phyloP scores from a whole-genome alignment of 2,329 filamentous ascomycete genomes.

The Pseudocercospora fijiensis region DNA sequence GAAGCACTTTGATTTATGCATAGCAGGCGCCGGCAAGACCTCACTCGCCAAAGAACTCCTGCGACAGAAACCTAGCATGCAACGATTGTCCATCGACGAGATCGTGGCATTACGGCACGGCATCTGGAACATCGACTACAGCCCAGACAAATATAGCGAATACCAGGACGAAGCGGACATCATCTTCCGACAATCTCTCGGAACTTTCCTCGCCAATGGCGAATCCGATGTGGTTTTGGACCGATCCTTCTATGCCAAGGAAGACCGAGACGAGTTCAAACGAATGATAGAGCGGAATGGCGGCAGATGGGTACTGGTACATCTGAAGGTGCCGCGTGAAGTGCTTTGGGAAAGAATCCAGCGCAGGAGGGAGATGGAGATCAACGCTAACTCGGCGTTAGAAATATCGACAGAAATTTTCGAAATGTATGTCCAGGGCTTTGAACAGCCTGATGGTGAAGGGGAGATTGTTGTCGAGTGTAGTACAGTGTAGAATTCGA shows the following conservation, averaged over 20 bases:
- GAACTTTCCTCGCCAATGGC: neutral
- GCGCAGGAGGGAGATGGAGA: neutral
- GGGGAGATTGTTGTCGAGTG: conserved; percentile 15
- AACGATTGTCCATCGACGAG: conserved; percentile 14
- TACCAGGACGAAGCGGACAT: conserved; percentile 12
- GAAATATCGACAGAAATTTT: conserved; percentile 15
- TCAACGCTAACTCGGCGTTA: conserved; percentile 15
- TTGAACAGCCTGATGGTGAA: conserved; percentile 8
- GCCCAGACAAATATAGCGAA: neutral
- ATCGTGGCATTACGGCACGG: conserved; percentile 13
- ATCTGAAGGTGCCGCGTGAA: conserved; percentile 7
- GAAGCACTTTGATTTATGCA: neutral
- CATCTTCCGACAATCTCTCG: neutral
- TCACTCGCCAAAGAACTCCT: conserved; percentile 9
- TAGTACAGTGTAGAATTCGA: conserved; percentile 4
- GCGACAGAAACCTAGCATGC: neutral
- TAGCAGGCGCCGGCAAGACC: conserved; percentile 18
- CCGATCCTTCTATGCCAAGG: conserved; percentile 14
- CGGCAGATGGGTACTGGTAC: conserved; percentile 10
- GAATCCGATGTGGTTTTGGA: conserved; percentile 9
- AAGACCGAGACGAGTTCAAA: conserved; percentile 17
- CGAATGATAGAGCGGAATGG: conserved; percentile 2
- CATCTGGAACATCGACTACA: conserved; percentile 13
- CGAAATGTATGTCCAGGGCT: conserved; percentile 11
- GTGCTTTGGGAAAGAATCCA: conserved; percentile 12